Evolutionary conservation across 768 basidiomycete species (phyloP).

Genomic region (Amanita muscaria): DNA sequence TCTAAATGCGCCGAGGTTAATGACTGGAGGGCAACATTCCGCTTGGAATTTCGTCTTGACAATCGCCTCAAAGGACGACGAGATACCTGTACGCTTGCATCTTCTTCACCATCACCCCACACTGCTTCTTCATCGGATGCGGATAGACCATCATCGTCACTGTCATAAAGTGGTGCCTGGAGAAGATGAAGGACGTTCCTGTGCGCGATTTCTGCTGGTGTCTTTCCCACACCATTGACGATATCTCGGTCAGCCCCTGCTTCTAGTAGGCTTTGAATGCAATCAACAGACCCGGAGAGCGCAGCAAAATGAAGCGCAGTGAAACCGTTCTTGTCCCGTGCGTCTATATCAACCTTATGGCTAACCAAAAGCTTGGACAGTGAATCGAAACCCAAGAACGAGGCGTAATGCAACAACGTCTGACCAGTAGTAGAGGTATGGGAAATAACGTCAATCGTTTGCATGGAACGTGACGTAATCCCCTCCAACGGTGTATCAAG

Average conservation of each 20-base stretch:
- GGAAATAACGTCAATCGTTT: slow-evolving; percentile 54
- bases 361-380: slow-evolving; percentile 65
- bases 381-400: slow-evolving; percentile 65
- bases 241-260: slow-evolving; percentile 77
- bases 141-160: slow-evolving; percentile 18
- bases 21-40: slow-evolving; percentile 19
- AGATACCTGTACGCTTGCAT: slow-evolving; percentile 36
- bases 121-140: slow-evolving; percentile 45
- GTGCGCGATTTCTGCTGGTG: slow-evolving; percentile 48
- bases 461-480: slow-evolving; percentile 30
- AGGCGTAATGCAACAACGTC: slow-evolving; percentile 82
- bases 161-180: slow-evolving; percentile 18
- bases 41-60: slow-evolving; percentile 25
- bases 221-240: slow-evolving; percentile 64
- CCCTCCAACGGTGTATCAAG: slow-evolving; percentile 55
- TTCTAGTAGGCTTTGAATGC: slow-evolving; percentile 57
- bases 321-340: slow-evolving; percentile 81
- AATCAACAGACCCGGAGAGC: slow-evolving; percentile 51
- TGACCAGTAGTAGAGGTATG: slow-evolving; percentile 67
- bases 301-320: slow-evolving; percentile 87
- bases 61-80: slow-evolving; percentile 25
- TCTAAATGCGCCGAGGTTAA: slow-evolving; percentile 16
- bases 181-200: slow-evolving; percentile 37
- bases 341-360: slow-evolving; percentile 71
- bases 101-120: slow-evolving; percentile 65